phyloP scores from a whole-genome alignment of 2,329 filamentous ascomycete species.

The Mollisiaceae sp. region DNA sequence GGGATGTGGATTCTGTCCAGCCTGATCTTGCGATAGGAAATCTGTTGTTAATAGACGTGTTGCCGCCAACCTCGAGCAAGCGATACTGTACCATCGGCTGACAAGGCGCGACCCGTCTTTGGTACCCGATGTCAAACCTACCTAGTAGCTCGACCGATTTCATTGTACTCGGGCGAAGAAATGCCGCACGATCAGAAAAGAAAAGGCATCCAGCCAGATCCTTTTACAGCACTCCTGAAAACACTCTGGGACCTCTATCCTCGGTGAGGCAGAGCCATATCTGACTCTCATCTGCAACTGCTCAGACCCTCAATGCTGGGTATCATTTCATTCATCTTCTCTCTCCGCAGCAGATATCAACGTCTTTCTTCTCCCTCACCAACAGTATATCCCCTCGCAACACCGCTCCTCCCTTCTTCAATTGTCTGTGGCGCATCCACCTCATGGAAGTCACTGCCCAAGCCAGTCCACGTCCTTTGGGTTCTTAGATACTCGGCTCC shows the following conservation, averaged over 20 bases:
- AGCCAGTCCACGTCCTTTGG: slow-evolving; percentile 86
- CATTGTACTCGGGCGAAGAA: background rate
- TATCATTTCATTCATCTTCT: slow-evolving; percentile 7
- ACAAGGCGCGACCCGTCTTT: slow-evolving; percentile 2
- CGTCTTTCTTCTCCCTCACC: slow-evolving; percentile 56
- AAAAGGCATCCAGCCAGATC: too few relatives aligned
- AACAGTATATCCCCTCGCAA: slow-evolving; percentile 87
- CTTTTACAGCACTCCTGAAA: too few relatives aligned
- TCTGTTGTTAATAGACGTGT: background rate
- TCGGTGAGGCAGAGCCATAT: too few relatives aligned
- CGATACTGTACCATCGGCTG: background rate
- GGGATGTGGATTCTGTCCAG: background rate
- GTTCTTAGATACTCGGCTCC: slow-evolving; percentile 86
- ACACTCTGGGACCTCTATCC: too few relatives aligned
- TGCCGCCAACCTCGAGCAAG: background rate
- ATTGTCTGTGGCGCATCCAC: slow-evolving; percentile 70
- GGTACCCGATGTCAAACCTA: background rate
- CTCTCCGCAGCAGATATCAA: slow-evolving; percentile 17
- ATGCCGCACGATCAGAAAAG: background rate
- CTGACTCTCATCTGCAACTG: too few relatives aligned
- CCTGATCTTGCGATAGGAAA: background rate
- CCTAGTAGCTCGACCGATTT: too few relatives aligned
- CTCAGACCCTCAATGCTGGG: background rate
- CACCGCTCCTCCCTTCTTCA: slow-evolving; percentile 84
- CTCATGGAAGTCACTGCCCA: slow-evolving; percentile 84